Conservation (phyloP, 352 stramenopile species). For the Globisporangium ultimum region DNA sequence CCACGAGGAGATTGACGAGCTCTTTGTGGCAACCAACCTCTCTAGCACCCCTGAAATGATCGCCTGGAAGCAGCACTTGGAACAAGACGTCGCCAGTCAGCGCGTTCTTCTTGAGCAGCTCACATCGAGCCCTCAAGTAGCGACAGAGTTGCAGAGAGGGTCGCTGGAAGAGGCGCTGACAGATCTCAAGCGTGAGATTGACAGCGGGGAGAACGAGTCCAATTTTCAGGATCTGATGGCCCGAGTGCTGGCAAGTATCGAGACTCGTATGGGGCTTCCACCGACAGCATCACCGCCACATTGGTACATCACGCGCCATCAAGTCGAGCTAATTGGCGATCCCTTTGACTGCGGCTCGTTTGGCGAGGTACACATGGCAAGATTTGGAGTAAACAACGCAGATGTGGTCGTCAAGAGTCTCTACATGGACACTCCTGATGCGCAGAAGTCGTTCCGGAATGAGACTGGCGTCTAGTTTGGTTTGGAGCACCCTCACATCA, state of each 20-base stretch:
- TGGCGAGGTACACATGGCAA: slow-evolving; percentile 23
- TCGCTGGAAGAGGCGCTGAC: background rate
- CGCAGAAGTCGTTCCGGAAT: slow-evolving; percentile 24
- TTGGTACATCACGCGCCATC: slow-evolving; percentile 26
- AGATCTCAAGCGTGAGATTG: background rate
- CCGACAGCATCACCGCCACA: background rate
- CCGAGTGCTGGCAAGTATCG: background rate
- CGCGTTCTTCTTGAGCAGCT: background rate
- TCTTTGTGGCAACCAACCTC: no score
- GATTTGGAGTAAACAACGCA: slow-evolving; percentile 21
- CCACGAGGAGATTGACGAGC: slow-evolving; percentile 3
- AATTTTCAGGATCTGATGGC: background rate
- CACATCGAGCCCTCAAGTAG: background rate
- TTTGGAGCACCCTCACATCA: slow-evolving; percentile 33
- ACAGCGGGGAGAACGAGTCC: background rate
- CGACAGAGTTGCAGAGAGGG: background rate
- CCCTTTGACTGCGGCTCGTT: slow-evolving; percentile 25
- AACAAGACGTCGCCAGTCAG: slow-evolving; percentile 1
- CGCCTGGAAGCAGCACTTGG: slow-evolving; percentile 1
- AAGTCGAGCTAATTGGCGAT: no score
- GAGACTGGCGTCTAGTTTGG: slow-evolving; percentile 32
- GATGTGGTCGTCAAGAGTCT: slow-evolving; percentile 36
- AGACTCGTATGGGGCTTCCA: background rate
- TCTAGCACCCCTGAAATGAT: background rate
- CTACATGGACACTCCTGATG: slow-evolving; percentile 17